Base-by-base conservation (phyloP, 768 basidiomycete species). In the Collybiopsis luxurians region DNA sequence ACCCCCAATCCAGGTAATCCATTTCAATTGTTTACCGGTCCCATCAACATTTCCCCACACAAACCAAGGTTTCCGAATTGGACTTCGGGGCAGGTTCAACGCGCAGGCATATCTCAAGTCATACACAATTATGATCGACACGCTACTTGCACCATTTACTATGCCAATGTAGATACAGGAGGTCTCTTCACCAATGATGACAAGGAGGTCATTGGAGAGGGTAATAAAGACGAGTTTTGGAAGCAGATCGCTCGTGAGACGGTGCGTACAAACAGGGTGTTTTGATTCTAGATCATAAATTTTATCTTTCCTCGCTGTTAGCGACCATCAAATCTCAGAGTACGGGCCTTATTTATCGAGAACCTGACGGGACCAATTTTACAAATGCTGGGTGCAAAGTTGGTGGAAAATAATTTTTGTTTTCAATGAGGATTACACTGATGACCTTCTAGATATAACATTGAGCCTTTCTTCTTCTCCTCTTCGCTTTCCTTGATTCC, bases 401-500 rank as follows among this genome's bases (percentile, higher is more conserved):
- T 59, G 51, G 73, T 61, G 15, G n/a, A n/a, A n/a, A n/a, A n/a
- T n/a, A n/a, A n/a, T n/a, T 11, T 30, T 21, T 34, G 3, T 15
- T 19, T 6, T 15, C 19, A 2, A 24, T 2, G n/a, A 23, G 15
- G 5, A 30, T 2, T 21, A 52, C n/a, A n/a, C 38, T 43, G 19
- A 55, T 17, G 44, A 2, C 28, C 45, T 7, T 23, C 12, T 26
- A 80, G 84, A 63, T 83, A 81, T 55, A 71, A 72, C 42, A 72
- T 86, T 56, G 85, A 86, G 59, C 85, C 85, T 0, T 85, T 86
- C 66, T 86, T 81, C 63, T 86, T 85, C 64, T 81, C 83, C 0
- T 85, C 83, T 1, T 80, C 83, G 2, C 64, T 83, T 2, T 85
- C 82, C 58, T 86, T 84, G 84, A 88, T 86, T 59, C 86, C 86